Evolutionary conservation across 352 stramenopile species (phyloP), one percentile per base, ranked within the genome.

Genomic region (Pythium monospermum): DNA sequence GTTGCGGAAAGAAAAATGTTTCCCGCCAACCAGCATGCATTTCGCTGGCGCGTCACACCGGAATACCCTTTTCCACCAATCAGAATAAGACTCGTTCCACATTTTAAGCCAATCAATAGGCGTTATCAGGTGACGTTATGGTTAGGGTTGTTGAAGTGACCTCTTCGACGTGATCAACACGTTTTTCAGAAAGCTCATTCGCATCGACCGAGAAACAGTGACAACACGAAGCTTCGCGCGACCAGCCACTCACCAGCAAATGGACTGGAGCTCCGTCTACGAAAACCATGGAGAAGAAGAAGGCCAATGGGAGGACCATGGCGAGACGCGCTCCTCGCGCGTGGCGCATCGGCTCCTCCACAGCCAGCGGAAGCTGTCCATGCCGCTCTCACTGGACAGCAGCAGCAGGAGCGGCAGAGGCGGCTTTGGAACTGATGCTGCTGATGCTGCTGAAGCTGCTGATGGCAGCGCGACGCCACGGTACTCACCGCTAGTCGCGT

Each of bases 251-350:
- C n/a, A n/a, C n/a, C n/a, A n/a, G n/a, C n/a, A n/a, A n/a, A n/a
- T 89, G 78, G 78, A 89, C 64, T 89, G 78, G 78, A 84, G 75
- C 66, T 54, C 73, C 23, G 62, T 89, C 33, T 89, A 87, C 64
- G 73, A 85, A 37, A 83, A 90, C 73, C 68, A 68, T 52, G 78
- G 78, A 35, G 78, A 90, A 41, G 74, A 86, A 28, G 51, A 61
- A 21, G 77, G 74, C 15, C 54, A 66, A 35, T 86, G 76, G 76
- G 66, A 83, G 60, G 69, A 86, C 60, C 54, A 84, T 53, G 80
- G 76, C 32, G 80, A 91, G 64, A 87, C 77, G 33, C 75, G 76
- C 13, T 88, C 76, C 11, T 86, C 76, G 10, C 75, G 80, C 23
- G 73, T 85, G 22, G 76, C 76, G 11, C 77, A 88, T 50, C 71